Conservation (phyloP, 2,329 filamentous ascomycete species). For the Penicillium capsulatum region DNA sequence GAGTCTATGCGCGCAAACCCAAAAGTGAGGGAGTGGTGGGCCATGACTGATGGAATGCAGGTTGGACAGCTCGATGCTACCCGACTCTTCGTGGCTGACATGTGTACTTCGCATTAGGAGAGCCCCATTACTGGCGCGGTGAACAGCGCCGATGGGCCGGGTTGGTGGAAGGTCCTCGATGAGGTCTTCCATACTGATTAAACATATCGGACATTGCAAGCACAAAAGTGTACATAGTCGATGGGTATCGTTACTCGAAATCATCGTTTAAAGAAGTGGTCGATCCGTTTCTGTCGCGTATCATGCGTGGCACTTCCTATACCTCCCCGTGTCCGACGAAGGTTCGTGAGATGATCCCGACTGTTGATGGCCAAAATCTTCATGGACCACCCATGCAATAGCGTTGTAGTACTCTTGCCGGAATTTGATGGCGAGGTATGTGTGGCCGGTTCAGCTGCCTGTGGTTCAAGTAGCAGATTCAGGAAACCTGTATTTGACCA, state of each 20-base stretch:
- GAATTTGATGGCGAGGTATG: no score
- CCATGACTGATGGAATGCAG: slow-evolving; percentile 73
- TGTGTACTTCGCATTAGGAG: slow-evolving; percentile 18
- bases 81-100: background rate
- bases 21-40: slow-evolving; percentile 74
- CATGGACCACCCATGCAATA: slow-evolving; percentile 42
- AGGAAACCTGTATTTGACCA: slow-evolving; percentile 66
- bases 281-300: slow-evolving; percentile 68
- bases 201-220: no score
- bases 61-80: slow-evolving; percentile 25
- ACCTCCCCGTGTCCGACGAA: slow-evolving; percentile 77
- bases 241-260: background rate
- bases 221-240: slow-evolving; percentile 5
- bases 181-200: slow-evolving; percentile 35
- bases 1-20: slow-evolving; percentile 67
- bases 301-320: slow-evolving; percentile 77
- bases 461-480: slow-evolving; percentile 40
- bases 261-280: slow-evolving; percentile 61
- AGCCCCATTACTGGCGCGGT: slow-evolving; percentile 31
- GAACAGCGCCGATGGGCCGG: slow-evolving; percentile 32
- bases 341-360: slow-evolving; percentile 63
- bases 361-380: slow-evolving; percentile 63
- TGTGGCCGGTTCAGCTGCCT: background rate
- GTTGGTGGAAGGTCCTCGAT: slow-evolving; percentile 36
- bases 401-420: background rate